phyloP scores from a whole-genome alignment of 2,329 filamentous ascomycete species.

The Penicillium sp. region DNA sequence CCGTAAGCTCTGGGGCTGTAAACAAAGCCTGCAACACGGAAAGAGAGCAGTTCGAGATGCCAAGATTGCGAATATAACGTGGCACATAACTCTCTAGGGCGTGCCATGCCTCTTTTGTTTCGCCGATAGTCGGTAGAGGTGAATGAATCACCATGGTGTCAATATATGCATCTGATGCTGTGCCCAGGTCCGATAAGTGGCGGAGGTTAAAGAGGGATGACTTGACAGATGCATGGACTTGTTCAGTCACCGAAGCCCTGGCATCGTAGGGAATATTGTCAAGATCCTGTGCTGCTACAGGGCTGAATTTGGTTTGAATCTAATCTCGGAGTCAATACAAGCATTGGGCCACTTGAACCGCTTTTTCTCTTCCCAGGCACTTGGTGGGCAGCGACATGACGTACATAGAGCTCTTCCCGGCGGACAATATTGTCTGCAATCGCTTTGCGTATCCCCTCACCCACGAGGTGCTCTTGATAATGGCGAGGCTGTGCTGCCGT shows the following conservation, averaged over 20 bases:
- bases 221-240: constrained; percentile 61
- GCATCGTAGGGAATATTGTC: constrained; percentile 59
- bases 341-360: not conserved
- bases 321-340: constrained; percentile 24
- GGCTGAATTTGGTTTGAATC: constrained; percentile 81
- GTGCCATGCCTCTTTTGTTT: constrained; percentile 61
- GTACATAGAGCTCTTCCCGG: constrained; percentile 58
- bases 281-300: constrained; percentile 56
- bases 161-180: constrained; percentile 45
- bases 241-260: constrained; percentile 52
- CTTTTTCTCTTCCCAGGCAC: not conserved
- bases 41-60: constrained; percentile 69
- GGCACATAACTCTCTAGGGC: constrained; percentile 63
- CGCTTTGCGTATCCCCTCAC: constrained; percentile 58
- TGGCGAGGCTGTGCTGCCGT: constrained; percentile 74
- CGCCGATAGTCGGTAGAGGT: constrained; percentile 45
- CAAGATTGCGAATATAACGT: constrained; percentile 57
- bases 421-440: constrained; percentile 54
- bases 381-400: too few relatives aligned
- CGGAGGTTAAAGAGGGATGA: constrained; percentile 61
- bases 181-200: constrained; percentile 16
- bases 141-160: constrained; percentile 57
- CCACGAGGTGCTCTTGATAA: constrained; percentile 68
- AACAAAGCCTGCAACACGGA: constrained; percentile 51
- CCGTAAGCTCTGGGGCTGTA: constrained; percentile 30